Conservation (phyloP, 495 filamentous ascomycete genomes). For the Penicillium pancosmium region DNA sequence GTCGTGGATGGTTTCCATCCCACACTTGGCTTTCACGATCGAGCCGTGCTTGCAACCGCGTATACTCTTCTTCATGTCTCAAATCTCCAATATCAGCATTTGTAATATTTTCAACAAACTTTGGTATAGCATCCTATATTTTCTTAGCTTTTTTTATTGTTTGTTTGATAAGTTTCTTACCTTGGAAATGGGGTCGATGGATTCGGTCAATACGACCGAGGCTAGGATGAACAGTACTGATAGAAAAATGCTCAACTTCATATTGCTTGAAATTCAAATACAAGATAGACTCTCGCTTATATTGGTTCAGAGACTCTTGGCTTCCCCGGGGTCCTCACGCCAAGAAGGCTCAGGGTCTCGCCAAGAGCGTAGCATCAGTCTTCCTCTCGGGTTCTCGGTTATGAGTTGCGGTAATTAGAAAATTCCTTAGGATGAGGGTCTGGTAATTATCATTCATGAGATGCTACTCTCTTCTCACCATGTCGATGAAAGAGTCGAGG, state of each 20-base stretch:
- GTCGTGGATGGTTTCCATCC: conserved; percentile 19
- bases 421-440: neutral
- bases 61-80: neutral
- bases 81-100: neutral
- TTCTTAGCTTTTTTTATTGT: neutral
- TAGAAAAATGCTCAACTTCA: neutral
- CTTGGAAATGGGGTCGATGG: neutral
- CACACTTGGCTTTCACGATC: neutral
- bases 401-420: neutral
- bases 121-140: neutral
- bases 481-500: no score
- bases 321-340: conserved; percentile 4
- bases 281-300: neutral
- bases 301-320: neutral
- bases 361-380: neutral
- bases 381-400: neutral
- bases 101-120: neutral
- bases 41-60: neutral
- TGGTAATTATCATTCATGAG: no score
- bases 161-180: neutral
- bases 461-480: no score
- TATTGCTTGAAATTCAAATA: neutral
- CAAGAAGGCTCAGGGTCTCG: neutral
- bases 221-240: neutral
- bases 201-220: neutral